These are phyloP conservation scores for Linnemannia schmuckeri DNA, from an alignment of 192 early-diverging fungal genomes.

Conservation along the genomic window DNA sequence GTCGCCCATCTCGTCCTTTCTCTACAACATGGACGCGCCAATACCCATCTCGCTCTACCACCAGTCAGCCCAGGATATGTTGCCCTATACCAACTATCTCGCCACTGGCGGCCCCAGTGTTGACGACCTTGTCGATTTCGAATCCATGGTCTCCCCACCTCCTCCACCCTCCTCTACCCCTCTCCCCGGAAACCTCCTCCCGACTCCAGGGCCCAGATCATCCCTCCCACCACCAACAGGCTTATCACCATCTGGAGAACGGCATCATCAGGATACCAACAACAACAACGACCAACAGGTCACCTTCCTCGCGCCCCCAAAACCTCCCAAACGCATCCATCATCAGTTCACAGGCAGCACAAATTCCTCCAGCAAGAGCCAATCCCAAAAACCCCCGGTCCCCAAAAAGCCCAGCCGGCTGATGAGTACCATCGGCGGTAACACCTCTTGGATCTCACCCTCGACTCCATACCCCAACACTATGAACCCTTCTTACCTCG, in stretches of 20 bases:
- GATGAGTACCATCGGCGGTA: background rate
- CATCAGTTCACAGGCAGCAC: constrained; percentile 43
- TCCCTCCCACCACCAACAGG: background rate
- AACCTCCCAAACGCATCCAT: constrained; percentile 38
- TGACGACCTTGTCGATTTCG: background rate
- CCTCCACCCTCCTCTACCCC: background rate
- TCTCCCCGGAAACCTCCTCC: background rate
- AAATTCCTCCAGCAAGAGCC: constrained; percentile 34
- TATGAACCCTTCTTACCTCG: background rate
- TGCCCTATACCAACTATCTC: background rate
- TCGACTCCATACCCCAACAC: background rate
- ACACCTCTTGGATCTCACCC: background rate
- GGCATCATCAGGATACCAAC: background rate
- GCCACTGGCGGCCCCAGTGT: background rate
- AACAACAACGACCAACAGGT: no score
- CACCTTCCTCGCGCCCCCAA: constrained; percentile 19
- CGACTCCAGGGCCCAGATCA: background rate
- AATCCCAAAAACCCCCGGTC: constrained; percentile 28
- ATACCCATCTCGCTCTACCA: background rate
- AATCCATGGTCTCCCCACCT: constrained; percentile 9
- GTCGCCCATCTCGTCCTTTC: constrained; percentile 20
- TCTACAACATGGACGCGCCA: constrained; percentile 11
- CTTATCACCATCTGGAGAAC: background rate
- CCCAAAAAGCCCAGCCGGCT: constrained; percentile 42
- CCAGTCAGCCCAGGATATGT: constrained; percentile 4